Percentiles rank a stretch among this genome's conserved stretches.
Evolutionary conservation across 495 filamentous ascomycete genomes (phyloP).

Genomic region (Penicillium malachiteum): DNA sequence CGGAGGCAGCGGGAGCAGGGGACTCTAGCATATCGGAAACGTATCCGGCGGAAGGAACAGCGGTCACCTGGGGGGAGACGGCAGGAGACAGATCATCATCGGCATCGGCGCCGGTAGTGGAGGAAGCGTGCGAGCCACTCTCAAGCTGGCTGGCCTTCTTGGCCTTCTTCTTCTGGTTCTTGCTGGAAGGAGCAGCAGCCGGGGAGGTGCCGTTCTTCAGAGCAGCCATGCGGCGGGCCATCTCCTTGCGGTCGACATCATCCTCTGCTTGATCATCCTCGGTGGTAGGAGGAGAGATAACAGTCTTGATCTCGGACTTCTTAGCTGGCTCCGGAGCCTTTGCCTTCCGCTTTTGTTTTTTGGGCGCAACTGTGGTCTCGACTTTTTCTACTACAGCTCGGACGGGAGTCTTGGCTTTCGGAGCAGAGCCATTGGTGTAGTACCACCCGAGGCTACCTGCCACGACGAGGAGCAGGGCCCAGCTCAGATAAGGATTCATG

Average conservation of each 20-base stretch:
- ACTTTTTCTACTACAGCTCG: constrained; percentile 36
- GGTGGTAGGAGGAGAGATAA: constrained; percentile 37
- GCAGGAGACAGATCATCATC: constrained; percentile 75
- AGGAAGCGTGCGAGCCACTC: constrained; percentile 54
- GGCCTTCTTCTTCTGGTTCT: constrained; percentile 61
- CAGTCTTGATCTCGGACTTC: constrained; percentile 36
- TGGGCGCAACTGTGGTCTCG: constrained; percentile 30
- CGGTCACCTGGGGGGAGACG: constrained; percentile 54
- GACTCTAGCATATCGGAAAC: constrained; percentile 89
- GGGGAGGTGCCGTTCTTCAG: constrained; percentile 61
- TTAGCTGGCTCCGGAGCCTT: constrained; percentile 35
- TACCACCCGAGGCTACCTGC: constrained; percentile 49
- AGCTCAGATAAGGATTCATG: constrained; percentile 53
- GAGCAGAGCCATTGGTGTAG: constrained; percentile 41
- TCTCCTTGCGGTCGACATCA: constrained; percentile 66
- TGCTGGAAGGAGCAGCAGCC: constrained; percentile 38
- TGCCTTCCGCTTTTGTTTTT: constrained; percentile 46
- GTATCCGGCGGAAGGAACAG: constrained; percentile 55
- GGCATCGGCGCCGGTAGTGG: constrained; percentile 74
- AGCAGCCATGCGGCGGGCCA: constrained; percentile 67
- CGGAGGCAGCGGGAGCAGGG: constrained; percentile 62
- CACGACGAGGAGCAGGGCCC: constrained; percentile 57
- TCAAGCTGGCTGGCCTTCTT: constrained; percentile 44
- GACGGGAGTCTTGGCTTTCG: constrained; percentile 35
- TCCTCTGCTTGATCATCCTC: constrained; percentile 52